These are phyloP conservation scores for Pelargonium australe DNA, from an alignment of 441 rosid genomes.

Conservation along the genomic window DNA sequence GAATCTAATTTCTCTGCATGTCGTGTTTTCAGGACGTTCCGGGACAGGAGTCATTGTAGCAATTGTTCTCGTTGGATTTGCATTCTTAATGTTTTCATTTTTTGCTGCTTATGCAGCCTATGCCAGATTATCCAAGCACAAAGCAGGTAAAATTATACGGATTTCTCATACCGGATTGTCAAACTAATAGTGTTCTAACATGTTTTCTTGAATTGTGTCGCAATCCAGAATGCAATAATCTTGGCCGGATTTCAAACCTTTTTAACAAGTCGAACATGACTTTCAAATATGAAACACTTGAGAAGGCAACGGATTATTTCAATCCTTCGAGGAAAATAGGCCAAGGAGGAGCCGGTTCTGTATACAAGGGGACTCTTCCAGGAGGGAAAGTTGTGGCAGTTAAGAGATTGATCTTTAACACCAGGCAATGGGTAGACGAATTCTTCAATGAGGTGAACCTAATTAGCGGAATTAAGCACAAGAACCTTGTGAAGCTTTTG, in stretches of 20 bases:
- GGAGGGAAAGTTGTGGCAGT: conserved; percentile 57
- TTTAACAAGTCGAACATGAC: neutral
- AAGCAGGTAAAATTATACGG: conserved; percentile 40
- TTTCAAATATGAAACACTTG: neutral
- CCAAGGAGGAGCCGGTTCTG: conserved; percentile 1
- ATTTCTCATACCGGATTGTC: neutral
- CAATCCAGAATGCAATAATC: neutral
- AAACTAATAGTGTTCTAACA: too few relatives aligned
- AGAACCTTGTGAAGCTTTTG: conserved; percentile 56
- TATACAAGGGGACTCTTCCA: conserved; percentile 38
- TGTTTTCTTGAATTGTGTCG: too few relatives aligned
- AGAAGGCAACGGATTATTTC: neutral
- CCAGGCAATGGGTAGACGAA: conserved; percentile 63
- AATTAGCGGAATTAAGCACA: conserved; percentile 53
- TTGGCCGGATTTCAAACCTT: neutral
- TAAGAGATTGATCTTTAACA: conserved; percentile 54
- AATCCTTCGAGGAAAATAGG: neutral
- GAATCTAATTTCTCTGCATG: too few relatives aligned
- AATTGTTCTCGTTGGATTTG: conserved; percentile 39
- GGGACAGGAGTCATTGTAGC: conserved; percentile 35
- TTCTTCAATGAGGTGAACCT: conserved; percentile 70
- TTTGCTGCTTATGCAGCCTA: conserved; percentile 39
- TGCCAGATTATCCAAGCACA: conserved; percentile 34
- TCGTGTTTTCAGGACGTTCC: conserved; percentile 30
- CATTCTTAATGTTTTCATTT: conserved; percentile 40